phyloP scores from a whole-genome alignment of 2,329 filamentous ascomycete genomes.

The Chaetomium sp. region DNA sequence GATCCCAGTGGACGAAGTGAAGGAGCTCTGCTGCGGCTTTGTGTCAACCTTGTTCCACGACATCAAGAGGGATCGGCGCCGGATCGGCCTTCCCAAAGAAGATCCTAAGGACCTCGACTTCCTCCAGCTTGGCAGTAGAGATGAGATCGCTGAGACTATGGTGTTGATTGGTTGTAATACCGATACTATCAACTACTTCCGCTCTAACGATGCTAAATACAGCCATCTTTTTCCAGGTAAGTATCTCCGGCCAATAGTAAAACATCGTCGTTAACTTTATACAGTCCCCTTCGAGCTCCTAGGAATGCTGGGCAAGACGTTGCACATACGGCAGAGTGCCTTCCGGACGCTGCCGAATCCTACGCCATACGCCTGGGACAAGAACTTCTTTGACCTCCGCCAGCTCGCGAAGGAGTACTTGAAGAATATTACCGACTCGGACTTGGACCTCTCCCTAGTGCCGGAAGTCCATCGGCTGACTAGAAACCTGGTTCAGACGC shows the following conservation, averaged over 20 bases:
- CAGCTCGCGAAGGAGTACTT: constrained; percentile 37
- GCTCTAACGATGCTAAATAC: constrained; percentile 33
- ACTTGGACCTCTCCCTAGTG: constrained; percentile 10
- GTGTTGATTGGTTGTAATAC: constrained; percentile 48
- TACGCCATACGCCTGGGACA: constrained; percentile 49
- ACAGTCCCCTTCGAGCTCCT: constrained; percentile 52
- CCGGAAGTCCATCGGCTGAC: constrained; percentile 15
- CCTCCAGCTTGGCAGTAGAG: constrained; percentile 41
- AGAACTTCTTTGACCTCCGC: constrained; percentile 39
- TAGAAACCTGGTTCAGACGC: constrained; percentile 3
- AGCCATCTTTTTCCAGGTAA: constrained; percentile 47
- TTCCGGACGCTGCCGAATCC: constrained; percentile 53
- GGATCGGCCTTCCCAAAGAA: constrained; percentile 34
- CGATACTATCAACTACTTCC: constrained; percentile 42
- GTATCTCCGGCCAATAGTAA: background rate
- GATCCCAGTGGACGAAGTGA: constrained; percentile 47
- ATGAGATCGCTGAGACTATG: constrained; percentile 47
- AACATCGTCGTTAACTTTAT: background rate
- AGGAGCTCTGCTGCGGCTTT: constrained; percentile 50
- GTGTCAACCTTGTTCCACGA: constrained; percentile 49
- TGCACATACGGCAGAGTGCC: constrained; percentile 43
- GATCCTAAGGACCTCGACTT: constrained; percentile 37
- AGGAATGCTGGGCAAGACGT: constrained; percentile 47
- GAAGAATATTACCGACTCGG: constrained; percentile 24
- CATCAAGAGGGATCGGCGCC: constrained; percentile 31